Percentiles rank a stretch among this genome's conserved stretches.
Conservation (phyloP, 2,329 filamentous ascomycete genomes). For the Nothomitra cinnamomea region DNA sequence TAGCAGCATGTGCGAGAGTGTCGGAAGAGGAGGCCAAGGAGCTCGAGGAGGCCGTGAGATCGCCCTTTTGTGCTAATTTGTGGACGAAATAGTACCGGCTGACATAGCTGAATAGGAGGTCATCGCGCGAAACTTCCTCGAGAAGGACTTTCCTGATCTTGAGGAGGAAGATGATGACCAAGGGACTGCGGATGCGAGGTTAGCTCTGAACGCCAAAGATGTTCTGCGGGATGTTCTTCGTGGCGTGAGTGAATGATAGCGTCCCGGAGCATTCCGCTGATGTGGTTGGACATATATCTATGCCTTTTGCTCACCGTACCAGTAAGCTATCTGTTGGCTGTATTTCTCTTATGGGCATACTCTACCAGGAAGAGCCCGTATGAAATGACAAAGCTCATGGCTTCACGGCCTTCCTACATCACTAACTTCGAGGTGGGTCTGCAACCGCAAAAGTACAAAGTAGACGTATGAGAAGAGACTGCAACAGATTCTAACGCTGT, state of each 20-base stretch:
- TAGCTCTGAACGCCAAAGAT: neutral
- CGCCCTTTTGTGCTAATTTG: neutral
- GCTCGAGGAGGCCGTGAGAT: constrained; percentile 46
- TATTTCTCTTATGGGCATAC: too few relatives aligned
- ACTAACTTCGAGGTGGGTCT: too few relatives aligned
- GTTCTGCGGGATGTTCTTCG: neutral
- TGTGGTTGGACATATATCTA: too few relatives aligned
- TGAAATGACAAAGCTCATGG: too few relatives aligned
- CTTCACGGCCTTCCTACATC: too few relatives aligned
- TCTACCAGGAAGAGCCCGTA: too few relatives aligned
- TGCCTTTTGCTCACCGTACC: too few relatives aligned
- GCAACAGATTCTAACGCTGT: too few relatives aligned
- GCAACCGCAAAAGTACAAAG: too few relatives aligned
- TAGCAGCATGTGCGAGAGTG: constrained; percentile 51
- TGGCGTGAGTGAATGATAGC: neutral
- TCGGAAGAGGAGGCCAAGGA: constrained; percentile 44
- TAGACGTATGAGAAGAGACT: too few relatives aligned
- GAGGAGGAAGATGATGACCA: neutral
- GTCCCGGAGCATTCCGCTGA: too few relatives aligned
- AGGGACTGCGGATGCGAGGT: neutral
- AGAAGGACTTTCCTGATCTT: constrained; percentile 21
- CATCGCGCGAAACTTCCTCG: constrained; percentile 41
- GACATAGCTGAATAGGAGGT: constrained; percentile 24
- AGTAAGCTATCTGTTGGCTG: too few relatives aligned
- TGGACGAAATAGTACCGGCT: neutral